Percentiles rank a stretch among this genome's conserved stretches.
These are phyloP conservation scores for Pleurotus sapidus DNA, from an alignment of 768 basidiomycete genomes.

Conservation along the genomic window DNA sequence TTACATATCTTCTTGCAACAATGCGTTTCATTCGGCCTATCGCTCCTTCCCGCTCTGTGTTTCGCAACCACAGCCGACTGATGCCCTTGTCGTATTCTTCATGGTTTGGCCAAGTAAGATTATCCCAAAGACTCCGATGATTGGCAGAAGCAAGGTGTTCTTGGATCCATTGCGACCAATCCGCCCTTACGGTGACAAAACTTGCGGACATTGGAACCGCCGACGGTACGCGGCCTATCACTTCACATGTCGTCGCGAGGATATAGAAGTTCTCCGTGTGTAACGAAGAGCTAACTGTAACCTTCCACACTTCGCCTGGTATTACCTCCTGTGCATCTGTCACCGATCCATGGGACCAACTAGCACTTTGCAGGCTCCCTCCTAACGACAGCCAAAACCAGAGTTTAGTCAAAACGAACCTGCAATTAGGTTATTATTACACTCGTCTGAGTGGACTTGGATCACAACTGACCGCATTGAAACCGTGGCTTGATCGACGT, in stretches of 20 bases:
- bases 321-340: constrained; percentile 51
- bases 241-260: constrained; percentile 72
- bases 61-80: constrained; percentile 61
- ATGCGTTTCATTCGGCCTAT: constrained; percentile 36
- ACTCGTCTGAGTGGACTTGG: neutral
- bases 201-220: neutral
- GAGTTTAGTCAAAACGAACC: constrained; percentile 60
- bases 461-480: constrained; percentile 47
- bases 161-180: constrained; percentile 65
- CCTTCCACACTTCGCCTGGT: constrained; percentile 56
- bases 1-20: constrained; percentile 61
- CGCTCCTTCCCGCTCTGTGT: constrained; percentile 38
- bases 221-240: constrained; percentile 43
- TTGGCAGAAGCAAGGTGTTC: constrained; percentile 11
- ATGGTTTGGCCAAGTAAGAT: constrained; percentile 61
- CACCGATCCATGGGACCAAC: constrained; percentile 36
- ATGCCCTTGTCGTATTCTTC: constrained; percentile 72
- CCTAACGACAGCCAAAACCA: constrained; percentile 64
- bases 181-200: constrained; percentile 38
- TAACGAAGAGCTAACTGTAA: constrained; percentile 29
- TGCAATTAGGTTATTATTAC: constrained; percentile 17
- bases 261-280: constrained; percentile 46
- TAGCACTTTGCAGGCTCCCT: constrained; percentile 19
- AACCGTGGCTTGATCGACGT: constrained; percentile 52
- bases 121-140: constrained; percentile 28